phyloP scores from a whole-genome alignment of 106 monocot genomes.

The Dactylorhiza incarnata region DNA sequence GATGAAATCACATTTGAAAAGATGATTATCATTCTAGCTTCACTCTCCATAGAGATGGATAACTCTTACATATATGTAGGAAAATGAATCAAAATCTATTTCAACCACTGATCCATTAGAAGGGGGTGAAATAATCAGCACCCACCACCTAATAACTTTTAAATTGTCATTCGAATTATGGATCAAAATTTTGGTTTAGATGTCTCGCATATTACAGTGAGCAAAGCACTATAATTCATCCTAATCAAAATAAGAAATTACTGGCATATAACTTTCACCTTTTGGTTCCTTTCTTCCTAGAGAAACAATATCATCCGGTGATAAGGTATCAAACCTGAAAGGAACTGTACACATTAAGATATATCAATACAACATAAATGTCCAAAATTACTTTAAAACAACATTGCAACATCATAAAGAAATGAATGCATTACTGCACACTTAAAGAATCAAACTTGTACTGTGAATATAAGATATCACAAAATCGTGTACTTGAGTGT shows the following conservation, averaged over 20 bases:
- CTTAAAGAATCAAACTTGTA: background rate
- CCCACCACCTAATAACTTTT: too few species aligned
- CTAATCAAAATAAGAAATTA: background rate
- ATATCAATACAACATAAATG: conserved; percentile 7
- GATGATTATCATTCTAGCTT: too few species aligned
- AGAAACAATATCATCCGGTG: conserved; percentile 82
- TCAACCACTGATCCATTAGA: too few species aligned
- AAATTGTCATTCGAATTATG: too few species aligned
- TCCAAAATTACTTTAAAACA: background rate
- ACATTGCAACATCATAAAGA: background rate
- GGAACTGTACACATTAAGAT: conserved; percentile 39
- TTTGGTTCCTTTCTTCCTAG: conserved; percentile 32
- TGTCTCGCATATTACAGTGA: background rate
- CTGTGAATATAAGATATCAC: background rate
- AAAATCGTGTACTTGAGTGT: too few species aligned
- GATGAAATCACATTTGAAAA: too few species aligned
- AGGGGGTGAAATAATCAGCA: too few species aligned
- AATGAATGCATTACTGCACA: background rate
- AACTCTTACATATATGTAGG: too few species aligned
- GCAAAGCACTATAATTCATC: background rate
- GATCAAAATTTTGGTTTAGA: background rate
- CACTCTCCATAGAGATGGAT: too few species aligned
- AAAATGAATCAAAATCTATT: too few species aligned
- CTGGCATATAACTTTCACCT: conserved; percentile 26
- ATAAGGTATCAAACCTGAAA: conserved; percentile 85